phyloP scores from a whole-genome alignment of 805 yeast species.

The Saturnispora serradocipensis region DNA sequence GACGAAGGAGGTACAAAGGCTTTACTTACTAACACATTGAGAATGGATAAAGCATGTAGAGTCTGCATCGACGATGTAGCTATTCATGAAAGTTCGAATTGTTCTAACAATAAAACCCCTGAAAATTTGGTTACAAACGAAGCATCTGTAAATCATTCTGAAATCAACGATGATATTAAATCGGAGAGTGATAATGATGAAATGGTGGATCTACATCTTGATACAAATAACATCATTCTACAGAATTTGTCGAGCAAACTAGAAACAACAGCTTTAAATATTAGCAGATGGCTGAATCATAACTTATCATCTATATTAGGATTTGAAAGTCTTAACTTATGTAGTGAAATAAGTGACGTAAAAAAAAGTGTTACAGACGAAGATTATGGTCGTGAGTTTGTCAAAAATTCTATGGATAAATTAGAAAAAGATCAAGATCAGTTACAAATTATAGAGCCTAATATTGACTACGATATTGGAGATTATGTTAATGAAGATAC shows the following conservation, averaged over 20 bases:
- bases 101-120: neutral
- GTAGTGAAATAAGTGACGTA: conserved; percentile 7
- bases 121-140: no score
- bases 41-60: conserved; percentile 41
- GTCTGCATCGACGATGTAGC: conserved; percentile 58
- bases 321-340: neutral
- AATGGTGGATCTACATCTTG: neutral
- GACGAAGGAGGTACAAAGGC: conserved; percentile 81
- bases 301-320: neutral
- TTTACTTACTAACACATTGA: conserved; percentile 51
- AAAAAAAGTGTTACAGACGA: conserved; percentile 5
- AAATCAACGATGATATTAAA: neutral
- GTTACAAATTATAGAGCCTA: neutral
- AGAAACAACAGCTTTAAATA: neutral
- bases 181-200: neutral
- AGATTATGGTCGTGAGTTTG: conserved; percentile 5
- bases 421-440: conserved; percentile 2
- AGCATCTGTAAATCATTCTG: neutral
- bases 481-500: conserved; percentile 2
- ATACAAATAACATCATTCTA: neutral
- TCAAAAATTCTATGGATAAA: conserved; percentile 5
- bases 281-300: neutral
- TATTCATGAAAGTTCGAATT: neutral
- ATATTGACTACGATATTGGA: conserved; percentile 9
- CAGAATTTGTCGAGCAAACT: neutral